A percentile compares a stretch with the other conserved stretches of the same genome.
These are phyloP conservation scores for Blastobotrys raffinosifermentans DNA, from an alignment of 1,139 yeast genomes.

Conservation along the genomic window DNA sequence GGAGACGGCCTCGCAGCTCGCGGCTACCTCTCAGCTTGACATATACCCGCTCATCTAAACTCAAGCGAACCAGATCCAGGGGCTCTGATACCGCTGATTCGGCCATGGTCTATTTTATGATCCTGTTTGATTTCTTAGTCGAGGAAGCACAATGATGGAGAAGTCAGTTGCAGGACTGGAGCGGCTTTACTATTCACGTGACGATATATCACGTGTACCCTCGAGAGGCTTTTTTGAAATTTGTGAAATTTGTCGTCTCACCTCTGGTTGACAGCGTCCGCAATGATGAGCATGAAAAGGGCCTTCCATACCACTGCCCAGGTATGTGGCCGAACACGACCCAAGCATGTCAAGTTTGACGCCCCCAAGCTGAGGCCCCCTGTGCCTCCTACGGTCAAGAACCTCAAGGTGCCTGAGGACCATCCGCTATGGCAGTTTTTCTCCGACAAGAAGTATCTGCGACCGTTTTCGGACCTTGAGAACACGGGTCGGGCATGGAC, in stretches of 20 bases:
- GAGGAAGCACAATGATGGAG: too few relatives aligned
- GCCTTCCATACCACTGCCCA: background rate
- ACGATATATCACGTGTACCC: too few relatives aligned
- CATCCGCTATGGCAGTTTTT: conserved; percentile 97
- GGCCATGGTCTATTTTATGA: too few relatives aligned
- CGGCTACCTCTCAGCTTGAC: conserved; percentile 96
- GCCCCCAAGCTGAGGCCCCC: conserved; percentile 62
- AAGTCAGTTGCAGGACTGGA: too few relatives aligned
- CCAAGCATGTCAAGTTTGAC: conserved; percentile 2
- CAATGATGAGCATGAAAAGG: too few relatives aligned
- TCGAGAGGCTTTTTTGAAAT: too few relatives aligned
- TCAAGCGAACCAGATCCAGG: conserved; percentile 77
- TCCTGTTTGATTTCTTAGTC: too few relatives aligned
- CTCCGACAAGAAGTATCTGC: conserved; percentile 49
- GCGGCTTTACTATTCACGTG: too few relatives aligned
- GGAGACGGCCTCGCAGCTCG: conserved; percentile 83
- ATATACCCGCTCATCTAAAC: conserved; percentile 78
- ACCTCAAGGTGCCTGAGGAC: conserved; percentile 67
- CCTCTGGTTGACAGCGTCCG: conserved; percentile 1
- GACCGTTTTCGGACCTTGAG: conserved; percentile 53
- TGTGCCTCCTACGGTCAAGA: conserved; percentile 71
- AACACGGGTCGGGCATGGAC: conserved; percentile 77
- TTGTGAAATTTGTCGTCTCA: conserved; percentile 6
- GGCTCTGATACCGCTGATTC: conserved; percentile 47
- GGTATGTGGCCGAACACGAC: background rate